Conservation (phyloP, 495 filamentous ascomycete genomes). For the Cercophora scortea region DNA sequence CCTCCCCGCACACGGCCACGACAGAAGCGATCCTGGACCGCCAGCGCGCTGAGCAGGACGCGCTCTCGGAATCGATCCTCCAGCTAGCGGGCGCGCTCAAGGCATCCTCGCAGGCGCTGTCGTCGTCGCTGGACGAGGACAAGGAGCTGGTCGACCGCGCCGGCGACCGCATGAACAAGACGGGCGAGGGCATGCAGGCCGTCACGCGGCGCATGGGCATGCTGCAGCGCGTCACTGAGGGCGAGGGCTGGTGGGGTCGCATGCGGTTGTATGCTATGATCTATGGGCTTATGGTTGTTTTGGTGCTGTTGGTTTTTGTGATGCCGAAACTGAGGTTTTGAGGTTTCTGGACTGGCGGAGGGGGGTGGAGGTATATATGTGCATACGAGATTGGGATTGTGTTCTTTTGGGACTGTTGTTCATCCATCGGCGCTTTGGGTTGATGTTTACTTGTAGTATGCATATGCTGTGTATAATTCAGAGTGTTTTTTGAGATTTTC, state of each 20-base stretch:
- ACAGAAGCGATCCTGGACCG: constrained; percentile 62
- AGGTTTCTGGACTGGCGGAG: constrained; percentile 5
- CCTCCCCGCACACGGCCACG: constrained; percentile 14
- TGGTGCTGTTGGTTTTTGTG: constrained; percentile 69
- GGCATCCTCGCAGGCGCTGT: constrained; percentile 60
- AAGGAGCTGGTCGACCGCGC: constrained; percentile 61
- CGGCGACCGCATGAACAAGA: constrained; percentile 66
- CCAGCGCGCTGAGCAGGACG: constrained; percentile 73
- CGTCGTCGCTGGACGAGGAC: constrained; percentile 62
- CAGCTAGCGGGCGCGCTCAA: constrained; percentile 73
- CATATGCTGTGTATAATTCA: too few species aligned
- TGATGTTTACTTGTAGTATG: too few species aligned
- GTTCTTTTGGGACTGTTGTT: not conserved
- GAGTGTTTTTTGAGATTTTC: too few species aligned
- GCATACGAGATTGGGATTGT: not conserved
- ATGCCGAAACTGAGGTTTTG: constrained; percentile 81
- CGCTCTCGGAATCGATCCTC: constrained; percentile 73
- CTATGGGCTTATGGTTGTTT: constrained; percentile 64
- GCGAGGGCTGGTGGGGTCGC: constrained; percentile 78
- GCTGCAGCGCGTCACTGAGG: constrained; percentile 69
- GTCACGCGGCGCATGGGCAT: constrained; percentile 67
- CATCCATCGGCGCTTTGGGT: too few species aligned
- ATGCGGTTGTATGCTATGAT: constrained; percentile 81
- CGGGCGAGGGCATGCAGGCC: constrained; percentile 62
- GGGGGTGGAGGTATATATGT: not conserved